Conservation (phyloP, 108 stramenopile species). For the Conticribra weissflogii region DNA sequence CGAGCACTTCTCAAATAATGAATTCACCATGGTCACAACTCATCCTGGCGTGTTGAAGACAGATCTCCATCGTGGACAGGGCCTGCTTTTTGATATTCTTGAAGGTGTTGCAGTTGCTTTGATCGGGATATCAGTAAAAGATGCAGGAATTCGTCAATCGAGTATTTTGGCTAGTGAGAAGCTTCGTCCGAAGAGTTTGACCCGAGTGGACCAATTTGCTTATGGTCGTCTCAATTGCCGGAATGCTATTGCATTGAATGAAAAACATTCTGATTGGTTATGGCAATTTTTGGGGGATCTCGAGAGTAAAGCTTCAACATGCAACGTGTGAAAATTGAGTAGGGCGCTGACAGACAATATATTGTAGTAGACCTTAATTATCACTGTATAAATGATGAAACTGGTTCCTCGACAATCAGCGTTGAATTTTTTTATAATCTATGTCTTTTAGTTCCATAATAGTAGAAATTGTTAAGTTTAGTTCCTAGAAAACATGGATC, state of each 20-base stretch:
- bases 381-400: neutral
- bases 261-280: conserved; percentile 34
- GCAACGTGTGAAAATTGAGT: neutral
- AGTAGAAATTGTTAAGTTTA: too few relatives aligned
- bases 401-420: too few relatives aligned
- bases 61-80: conserved; percentile 40
- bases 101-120: neutral
- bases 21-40: conserved; percentile 32
- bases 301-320: conserved; percentile 16
- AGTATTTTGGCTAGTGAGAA: conserved; percentile 24
- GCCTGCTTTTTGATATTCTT: conserved; percentile 30
- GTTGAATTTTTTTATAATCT: too few relatives aligned
- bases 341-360: neutral
- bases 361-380: neutral
- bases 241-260: neutral
- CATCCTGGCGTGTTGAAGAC: conserved; percentile 39
- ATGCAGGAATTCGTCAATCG: conserved; percentile 20
- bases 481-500: too few relatives aligned
- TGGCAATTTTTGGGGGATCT: conserved; percentile 14
- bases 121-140: conserved; percentile 20
- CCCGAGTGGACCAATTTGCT: conserved; percentile 35
- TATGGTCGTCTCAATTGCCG: conserved; percentile 17
- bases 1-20: neutral
- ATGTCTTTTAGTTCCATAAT: too few relatives aligned
- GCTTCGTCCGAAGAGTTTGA: conserved; percentile 7